Conservation (phyloP, 768 basidiomycete genomes). For the Rhizopogon sp. region DNA sequence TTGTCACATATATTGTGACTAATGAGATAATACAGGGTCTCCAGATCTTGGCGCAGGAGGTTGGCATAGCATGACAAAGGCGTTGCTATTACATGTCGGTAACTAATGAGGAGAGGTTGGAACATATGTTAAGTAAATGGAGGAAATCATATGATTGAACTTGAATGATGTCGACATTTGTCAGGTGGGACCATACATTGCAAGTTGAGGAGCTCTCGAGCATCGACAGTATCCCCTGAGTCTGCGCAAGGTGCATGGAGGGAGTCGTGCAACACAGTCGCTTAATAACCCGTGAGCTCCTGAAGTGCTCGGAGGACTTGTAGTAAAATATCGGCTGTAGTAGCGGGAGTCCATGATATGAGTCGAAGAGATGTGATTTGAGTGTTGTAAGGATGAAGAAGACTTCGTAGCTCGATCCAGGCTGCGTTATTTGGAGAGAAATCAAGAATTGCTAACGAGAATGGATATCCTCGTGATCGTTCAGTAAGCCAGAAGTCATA, state of each 20-base stretch:
- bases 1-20: too few species aligned
- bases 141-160: neutral
- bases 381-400: constrained; percentile 16
- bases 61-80: too few species aligned
- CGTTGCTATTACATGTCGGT: neutral
- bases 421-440: constrained; percentile 6
- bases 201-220: constrained; percentile 4
- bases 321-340: constrained; percentile 11
- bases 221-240: neutral
- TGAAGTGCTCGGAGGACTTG: constrained; percentile 12
- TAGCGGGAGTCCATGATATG: constrained; percentile 10
- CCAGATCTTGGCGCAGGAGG: too few species aligned
- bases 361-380: constrained; percentile 8
- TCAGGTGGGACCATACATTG: constrained; percentile 14
- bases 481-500: constrained; percentile 4
- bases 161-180: constrained; percentile 3
- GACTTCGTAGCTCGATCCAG: constrained; percentile 4
- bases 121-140: constrained; percentile 14
- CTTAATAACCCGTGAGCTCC: constrained; percentile 1
- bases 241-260: neutral
- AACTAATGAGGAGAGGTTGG: constrained; percentile 12
- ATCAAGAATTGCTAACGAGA: too few species aligned
- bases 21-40: too few species aligned
- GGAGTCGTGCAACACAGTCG: neutral
- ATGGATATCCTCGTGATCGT: constrained; percentile 3